These are phyloP conservation scores for Diaporthe citrichinensis DNA, from an alignment of 2,329 filamentous ascomycete genomes.

Conservation along the genomic window DNA sequence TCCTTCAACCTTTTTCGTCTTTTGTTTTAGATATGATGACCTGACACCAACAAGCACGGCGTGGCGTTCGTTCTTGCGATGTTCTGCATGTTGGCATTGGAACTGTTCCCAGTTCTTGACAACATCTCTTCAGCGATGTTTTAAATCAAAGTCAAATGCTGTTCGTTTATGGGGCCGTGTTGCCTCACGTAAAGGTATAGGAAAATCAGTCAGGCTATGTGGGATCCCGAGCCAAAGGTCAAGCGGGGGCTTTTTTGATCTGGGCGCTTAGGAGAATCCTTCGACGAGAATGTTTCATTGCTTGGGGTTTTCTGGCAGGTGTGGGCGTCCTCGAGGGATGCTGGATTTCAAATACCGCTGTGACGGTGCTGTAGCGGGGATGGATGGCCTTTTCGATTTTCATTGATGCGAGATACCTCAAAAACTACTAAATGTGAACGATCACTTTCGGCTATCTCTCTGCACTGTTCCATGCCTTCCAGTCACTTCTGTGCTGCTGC, in stretches of 20 bases:
- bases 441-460: neutral
- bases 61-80: conserved; percentile 14
- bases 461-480: no score
- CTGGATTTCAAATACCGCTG: neutral
- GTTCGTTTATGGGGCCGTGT: neutral
- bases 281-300: neutral
- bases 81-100: conserved; percentile 4
- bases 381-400: neutral
- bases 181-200: neutral
- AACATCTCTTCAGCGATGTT: neutral
- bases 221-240: neutral
- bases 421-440: neutral
- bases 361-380: neutral
- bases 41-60: neutral
- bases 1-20: neutral
- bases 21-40: neutral
- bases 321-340: neutral
- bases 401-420: conserved; percentile 4
- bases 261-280: neutral
- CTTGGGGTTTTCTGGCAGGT: neutral
- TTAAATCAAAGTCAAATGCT: neutral
- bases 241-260: conserved; percentile 5
- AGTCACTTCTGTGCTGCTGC: neutral
- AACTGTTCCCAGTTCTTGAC: neutral
- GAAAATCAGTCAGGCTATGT: conserved; percentile 6